phyloP scores from a whole-genome alignment of 495 filamentous ascomycete genomes.

The Emericellopsis terricola region DNA sequence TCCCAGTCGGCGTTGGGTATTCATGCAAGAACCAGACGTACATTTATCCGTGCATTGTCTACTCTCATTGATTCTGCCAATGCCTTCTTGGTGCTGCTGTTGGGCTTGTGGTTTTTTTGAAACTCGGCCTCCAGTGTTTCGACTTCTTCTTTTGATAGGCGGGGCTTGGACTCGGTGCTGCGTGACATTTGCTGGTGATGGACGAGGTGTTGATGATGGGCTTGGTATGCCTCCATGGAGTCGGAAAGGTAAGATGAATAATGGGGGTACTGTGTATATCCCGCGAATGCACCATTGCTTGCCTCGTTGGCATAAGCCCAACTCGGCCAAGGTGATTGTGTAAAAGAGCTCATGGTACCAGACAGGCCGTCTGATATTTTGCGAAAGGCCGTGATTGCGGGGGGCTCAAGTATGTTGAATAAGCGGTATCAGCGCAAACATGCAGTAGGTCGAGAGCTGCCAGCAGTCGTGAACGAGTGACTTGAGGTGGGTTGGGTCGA shows the following conservation, averaged over 20 bases:
- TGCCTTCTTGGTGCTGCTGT: constrained; percentile 54
- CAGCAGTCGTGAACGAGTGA: neutral
- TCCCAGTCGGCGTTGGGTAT: constrained; percentile 14
- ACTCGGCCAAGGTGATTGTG: constrained; percentile 1
- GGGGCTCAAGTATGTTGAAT: neutral
- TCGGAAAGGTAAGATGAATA: constrained; percentile 2
- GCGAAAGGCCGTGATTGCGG: neutral
- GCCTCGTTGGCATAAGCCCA: constrained; percentile 1
- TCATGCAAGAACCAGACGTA: constrained; percentile 34
- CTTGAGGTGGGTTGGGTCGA: neutral
- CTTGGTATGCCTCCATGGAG: constrained; percentile 2
- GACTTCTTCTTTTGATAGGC: constrained; percentile 68
- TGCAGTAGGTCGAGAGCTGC: neutral
- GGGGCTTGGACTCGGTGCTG: constrained; percentile 36
- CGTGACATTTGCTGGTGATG: constrained; percentile 3
- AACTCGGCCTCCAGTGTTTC: constrained; percentile 61
- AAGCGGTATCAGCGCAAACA: neutral
- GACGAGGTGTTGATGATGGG: constrained; percentile 2
- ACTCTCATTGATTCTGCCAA: constrained; percentile 55
- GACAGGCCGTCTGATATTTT: neutral
- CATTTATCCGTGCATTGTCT: constrained; percentile 59
- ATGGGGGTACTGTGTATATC: neutral
- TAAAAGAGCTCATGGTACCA: neutral
- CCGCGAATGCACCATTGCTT: neutral
- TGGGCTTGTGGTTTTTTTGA: constrained; percentile 58